Base-by-base conservation (phyloP, 108 stramenopile genomes). In the Nannochloropsis gaditana region DNA sequence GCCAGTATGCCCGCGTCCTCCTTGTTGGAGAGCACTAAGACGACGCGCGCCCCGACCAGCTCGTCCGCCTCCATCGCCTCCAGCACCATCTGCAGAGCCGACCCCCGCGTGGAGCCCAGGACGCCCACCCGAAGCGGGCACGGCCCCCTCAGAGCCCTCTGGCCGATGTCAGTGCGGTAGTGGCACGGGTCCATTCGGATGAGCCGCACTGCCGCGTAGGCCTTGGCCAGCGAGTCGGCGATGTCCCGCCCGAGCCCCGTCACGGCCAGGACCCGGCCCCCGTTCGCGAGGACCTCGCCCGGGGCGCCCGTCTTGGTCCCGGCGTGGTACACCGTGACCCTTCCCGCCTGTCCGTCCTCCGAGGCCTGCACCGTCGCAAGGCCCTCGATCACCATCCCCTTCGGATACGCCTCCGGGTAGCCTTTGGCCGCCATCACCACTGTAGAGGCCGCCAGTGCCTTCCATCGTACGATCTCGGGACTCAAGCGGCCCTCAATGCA, bases 371-470 rank as follows among this genome's bases (percentile, higher is more conserved):
- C 95, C 43, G 89, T 92, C 42, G 91, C 93, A 44, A 95, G 84
- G 44, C 96, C 97, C 9, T 83, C 86, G 84, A 99, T 97, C 80
- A 91, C 90, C 95, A 96, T 93, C 44, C 99, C 99, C 89, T 99
- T 99, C 80, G 96, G 95, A 91, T 98, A 98, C 9, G 83, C 83
- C 85, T 95, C 89, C 81, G 89, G 86, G 83, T 90, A 91, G 73
- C 99, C 99, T 86, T 90, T 90, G 45, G 99, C 96, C 43, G 97
- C 97, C 83, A 95, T 94, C 43, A 98, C 97, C 42, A 98, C 96
- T 43, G 99, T 97, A 21, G 97, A 95, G 31, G 92, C 90, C 79
- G 90, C 84, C 59, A 92, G 92, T 84, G 95, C 93, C 84, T 92
- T 92, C 91, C 95, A 97, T 11, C 94, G 92, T 41, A 96, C 94